Conservation (phyloP, 352 stramenopile species). For the Phytopythium boreale region DNA sequence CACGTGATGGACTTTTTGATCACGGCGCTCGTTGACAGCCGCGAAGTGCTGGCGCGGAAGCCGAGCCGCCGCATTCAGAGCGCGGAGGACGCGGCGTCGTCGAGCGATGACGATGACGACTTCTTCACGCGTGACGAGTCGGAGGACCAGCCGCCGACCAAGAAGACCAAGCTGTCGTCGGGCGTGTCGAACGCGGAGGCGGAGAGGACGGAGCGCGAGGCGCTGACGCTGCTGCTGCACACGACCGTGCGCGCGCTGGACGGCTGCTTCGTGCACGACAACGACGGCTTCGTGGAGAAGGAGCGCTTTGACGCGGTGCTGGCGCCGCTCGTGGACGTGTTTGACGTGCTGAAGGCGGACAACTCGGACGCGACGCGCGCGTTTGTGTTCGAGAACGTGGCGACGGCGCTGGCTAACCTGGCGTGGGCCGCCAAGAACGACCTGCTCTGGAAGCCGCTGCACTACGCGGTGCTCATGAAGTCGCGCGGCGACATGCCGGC, state of each 20-base stretch:
- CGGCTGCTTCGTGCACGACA: slow-evolving; percentile 85
- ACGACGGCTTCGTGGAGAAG: slow-evolving; percentile 86
- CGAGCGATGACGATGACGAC: slow-evolving; percentile 44
- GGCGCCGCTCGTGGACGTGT: slow-evolving; percentile 63
- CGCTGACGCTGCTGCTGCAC: slow-evolving; percentile 44
- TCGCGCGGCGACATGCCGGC: slow-evolving; percentile 58
- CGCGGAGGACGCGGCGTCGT: slow-evolving; percentile 14
- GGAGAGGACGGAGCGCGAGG: slow-evolving; percentile 26
- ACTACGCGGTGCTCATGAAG: slow-evolving; percentile 89
- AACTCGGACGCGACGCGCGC: slow-evolving; percentile 22
- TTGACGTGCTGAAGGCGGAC: slow-evolving; percentile 66
- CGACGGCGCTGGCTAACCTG: slow-evolving; percentile 71
- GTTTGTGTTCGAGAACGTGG: slow-evolving; percentile 70
- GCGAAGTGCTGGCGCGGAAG: slow-evolving; percentile 46
- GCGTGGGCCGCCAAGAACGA: slow-evolving; percentile 86
- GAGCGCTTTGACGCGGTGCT: slow-evolving; percentile 80
- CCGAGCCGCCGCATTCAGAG: slow-evolving; percentile 11
- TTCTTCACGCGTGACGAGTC: slow-evolving; percentile 47
- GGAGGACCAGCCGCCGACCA: slow-evolving; percentile 22
- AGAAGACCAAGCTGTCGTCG: slow-evolving; percentile 56
- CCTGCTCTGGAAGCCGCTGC: slow-evolving; percentile 86
- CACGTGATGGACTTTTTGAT: slow-evolving; percentile 70
- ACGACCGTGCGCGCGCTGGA: slow-evolving; percentile 68
- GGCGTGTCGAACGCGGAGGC: slow-evolving; percentile 11
- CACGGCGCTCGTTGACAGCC: slow-evolving; percentile 42